Evolutionary conservation across 1,139 yeast genomes (phyloP), one percentile per base, ranked within the genome.

Genomic region (Zygosaccharomyces pseudobailii): DNA sequence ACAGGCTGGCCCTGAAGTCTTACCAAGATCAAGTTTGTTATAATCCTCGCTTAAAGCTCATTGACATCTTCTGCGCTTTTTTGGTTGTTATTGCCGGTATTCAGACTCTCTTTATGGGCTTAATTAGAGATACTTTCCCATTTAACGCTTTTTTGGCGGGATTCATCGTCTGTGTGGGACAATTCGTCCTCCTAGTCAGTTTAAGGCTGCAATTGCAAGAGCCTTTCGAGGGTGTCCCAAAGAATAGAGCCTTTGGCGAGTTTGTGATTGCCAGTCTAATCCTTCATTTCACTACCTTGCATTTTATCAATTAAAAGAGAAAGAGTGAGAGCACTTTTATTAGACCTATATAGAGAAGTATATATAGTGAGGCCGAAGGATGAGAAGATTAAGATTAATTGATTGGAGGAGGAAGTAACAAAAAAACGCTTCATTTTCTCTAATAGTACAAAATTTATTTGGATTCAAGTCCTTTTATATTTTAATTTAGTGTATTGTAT

Each of bases 81-180:
- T 70, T 92, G 51, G 90, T 92, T 10, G 67, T 72, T 0, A 72
- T 88, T 52, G 98, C 96, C 0, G 71, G 79, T 2, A 68, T 87
- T 40, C 97, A 92, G 69, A 87, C 89, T 64, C 69, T 75, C 4
- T 89, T 89, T 65, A 87, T 87, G 52, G 55, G 84, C 34, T 54
- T 89, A 13, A 80, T 89, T 46, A 96, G 97, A 43, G 67, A 64
- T 27, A 87, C 81, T 59, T 94, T 84, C 75, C 99, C 99, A 20
- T 92, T 94, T 76, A 92, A 92, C 69, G 97, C 97, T 28, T 92
- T 92, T 64, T 75, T 92, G 51, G 94, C 96, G 24, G 98, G 98
- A 0, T 92, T 92, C 64, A 79, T 86, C 50, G 74, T 89, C 34
- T 87, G 97, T 50, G 97, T 92, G 48, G 97, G 96, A 13, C 98